Evolutionary conservation across 1,284 basidiomycete species (phyloP), one percentile per base, ranked within the genome.

Genomic region (Rhizoctonia solani): DNA sequence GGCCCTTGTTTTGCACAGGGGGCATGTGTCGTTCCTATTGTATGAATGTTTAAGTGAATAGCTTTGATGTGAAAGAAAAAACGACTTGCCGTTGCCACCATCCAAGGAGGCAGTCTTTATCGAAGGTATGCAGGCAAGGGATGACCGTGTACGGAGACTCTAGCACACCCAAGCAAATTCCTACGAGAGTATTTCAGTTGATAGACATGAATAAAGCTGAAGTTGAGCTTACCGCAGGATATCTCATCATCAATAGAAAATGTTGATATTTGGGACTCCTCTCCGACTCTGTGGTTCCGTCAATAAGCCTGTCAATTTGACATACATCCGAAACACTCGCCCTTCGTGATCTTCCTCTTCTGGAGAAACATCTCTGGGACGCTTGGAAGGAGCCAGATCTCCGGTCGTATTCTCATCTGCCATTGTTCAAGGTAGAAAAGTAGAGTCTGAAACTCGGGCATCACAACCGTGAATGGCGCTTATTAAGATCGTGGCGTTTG

Each of bases 111-210:
- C 72, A 72, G 13, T 66, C 63, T 41, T 70, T 70, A 55, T 71
- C 70, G 41, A 71, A 70, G 2, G 72, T 68, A 55, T 72, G 72
- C 37, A 72, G 66, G 54, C 72, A 72, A 2, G 72, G 72, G 27
- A 72, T 66, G n/a, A 71, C 69, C 32, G 68, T 58, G 63, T 72
- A 72, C 0, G 71, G 72, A 32, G 66, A 56, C 19, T 70, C 67
- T 39, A 72, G 47, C 23, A 70, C 67, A 16, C 68, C 63, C 4
- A 72, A 58, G 47, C 72, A 72, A 34, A 72, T 72, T 14, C 69
- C 72, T 71, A 23, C 49, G 16, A 32, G 29, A 29, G 13, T 25
- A 39, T 23, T 49, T 37, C 66, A 37, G 16, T 44, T 16, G 25
- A 21, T 16, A 1, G 19, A 29, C 14, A 1, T 29, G 16, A 8